Evolutionary conservation across 139 green algal species (phyloP).

Genomic region (Chlorella sp.): DNA sequence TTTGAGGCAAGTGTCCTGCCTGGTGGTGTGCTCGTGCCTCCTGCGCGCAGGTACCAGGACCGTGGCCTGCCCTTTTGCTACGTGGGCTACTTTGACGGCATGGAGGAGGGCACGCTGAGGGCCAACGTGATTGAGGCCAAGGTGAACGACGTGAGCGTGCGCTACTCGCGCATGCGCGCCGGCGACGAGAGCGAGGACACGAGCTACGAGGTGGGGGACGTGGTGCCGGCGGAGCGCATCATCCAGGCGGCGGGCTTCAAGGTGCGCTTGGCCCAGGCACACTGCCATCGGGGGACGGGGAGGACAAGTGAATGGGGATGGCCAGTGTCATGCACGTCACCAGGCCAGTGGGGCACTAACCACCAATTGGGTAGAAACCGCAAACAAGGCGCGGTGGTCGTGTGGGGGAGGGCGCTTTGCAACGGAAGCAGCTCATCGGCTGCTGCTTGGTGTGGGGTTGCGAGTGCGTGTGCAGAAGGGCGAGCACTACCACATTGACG

Average conservation of each 20-base stretch:
- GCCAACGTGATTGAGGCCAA: conserved; percentile 61
- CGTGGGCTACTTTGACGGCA: conserved; percentile 56
- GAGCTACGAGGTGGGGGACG: conserved; percentile 29
- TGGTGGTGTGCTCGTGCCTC: background rate
- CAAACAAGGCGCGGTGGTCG: too few species aligned
- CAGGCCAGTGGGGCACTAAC: too few species aligned
- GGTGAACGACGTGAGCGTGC: conserved; percentile 23
- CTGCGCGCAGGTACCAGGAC: conserved; percentile 47
- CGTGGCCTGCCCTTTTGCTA: conserved; percentile 59
- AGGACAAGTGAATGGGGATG: too few species aligned
- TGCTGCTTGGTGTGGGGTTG: too few species aligned
- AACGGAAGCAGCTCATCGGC: too few species aligned
- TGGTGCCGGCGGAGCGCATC: conserved; percentile 42
- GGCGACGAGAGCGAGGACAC: conserved; percentile 28
- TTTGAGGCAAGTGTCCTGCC: background rate
- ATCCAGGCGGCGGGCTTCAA: conserved; percentile 45
- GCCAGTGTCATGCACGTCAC: background rate
- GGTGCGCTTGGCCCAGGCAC: too few species aligned
- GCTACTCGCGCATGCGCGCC: conserved; percentile 1
- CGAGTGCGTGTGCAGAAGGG: conserved; percentile 33
- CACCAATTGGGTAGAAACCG: too few species aligned
- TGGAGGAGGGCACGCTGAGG: conserved; percentile 49
- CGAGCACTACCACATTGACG: conserved; percentile 57
- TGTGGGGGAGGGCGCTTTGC: too few species aligned
- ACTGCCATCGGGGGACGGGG: too few species aligned